Percentiles rank a stretch among this genome's conserved stretches.
phyloP scores from a whole-genome alignment of 352 stramenopile species.

The Phytopythium helicoides region DNA sequence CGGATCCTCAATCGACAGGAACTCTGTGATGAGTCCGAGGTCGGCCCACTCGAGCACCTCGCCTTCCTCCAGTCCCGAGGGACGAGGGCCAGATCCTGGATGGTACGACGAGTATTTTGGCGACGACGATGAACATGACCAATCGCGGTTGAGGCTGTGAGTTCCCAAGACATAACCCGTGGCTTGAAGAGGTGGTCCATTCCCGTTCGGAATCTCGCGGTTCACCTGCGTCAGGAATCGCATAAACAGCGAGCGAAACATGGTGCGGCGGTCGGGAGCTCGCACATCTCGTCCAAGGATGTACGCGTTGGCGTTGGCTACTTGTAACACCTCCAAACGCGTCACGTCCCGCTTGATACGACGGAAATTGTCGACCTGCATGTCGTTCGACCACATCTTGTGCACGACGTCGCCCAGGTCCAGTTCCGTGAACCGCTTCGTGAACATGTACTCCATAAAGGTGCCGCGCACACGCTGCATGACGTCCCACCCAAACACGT shows the following conservation, averaged over 20 bases:
- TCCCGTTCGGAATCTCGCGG: conserved; percentile 1
- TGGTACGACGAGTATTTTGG: background rate
- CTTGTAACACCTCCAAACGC: conserved; percentile 7
- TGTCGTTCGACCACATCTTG: conserved; percentile 16
- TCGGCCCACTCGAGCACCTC: conserved; percentile 15
- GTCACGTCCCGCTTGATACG: conserved; percentile 1
- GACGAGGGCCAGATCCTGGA: background rate
- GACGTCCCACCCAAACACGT: conserved; percentile 16
- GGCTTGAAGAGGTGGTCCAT: background rate
- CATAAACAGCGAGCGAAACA: conserved; percentile 10
- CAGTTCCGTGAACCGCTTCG: conserved; percentile 13
- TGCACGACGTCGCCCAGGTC: conserved; percentile 11
- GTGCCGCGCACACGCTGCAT: conserved; percentile 8
- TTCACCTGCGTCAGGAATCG: conserved; percentile 7
- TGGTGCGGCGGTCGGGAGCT: conserved; percentile 1
- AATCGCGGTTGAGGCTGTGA: conserved; percentile 21
- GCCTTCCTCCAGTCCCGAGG: background rate
- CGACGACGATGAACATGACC: conserved; percentile 7
- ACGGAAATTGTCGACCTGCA: conserved; percentile 13
- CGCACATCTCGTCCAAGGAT: conserved; percentile 3
- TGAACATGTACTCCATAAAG: conserved; percentile 17
- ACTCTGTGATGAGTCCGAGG: conserved; percentile 43
- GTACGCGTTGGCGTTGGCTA: conserved; percentile 1
- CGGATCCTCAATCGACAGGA: conserved; percentile 30
- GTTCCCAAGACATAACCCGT: conserved; percentile 3